Percentiles rank a stretch among this genome's conserved stretches.
Conservation (phyloP, 106 monocot genomes). For the Allium cepa region DNA sequence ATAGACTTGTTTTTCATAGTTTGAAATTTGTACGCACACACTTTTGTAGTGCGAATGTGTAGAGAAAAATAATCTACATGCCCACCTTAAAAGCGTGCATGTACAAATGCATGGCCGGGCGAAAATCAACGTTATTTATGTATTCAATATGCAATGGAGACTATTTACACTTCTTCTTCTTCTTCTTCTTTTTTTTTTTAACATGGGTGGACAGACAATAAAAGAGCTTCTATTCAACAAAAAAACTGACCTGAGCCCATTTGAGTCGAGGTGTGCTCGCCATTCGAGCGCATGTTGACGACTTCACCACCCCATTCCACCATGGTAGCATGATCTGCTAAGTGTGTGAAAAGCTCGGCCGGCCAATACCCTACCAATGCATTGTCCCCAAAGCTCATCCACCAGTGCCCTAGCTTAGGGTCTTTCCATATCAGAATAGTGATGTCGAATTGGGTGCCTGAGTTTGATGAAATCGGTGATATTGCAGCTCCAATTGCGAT, state of each 20-base stretch:
- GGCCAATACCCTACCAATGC: conserved; percentile 95
- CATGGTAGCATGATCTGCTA: conserved; percentile 83
- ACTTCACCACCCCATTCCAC: conserved; percentile 97
- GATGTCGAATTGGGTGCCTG: conserved; percentile 48
- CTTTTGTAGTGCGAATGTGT: too few relatives aligned
- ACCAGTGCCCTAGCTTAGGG: conserved; percentile 89
- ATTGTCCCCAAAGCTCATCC: conserved; percentile 84
- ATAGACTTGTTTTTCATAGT: too few relatives aligned
- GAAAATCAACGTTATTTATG: too few relatives aligned
- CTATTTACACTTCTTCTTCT: too few relatives aligned
- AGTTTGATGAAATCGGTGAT: conserved; percentile 44
- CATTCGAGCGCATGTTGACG: conserved; percentile 59
- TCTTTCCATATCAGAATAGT: conserved; percentile 85
- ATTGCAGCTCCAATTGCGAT: conserved; percentile 76
- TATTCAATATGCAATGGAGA: too few relatives aligned
- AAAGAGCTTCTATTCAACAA: too few relatives aligned
- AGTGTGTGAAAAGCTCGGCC: conserved; percentile 92
- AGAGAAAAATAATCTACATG: too few relatives aligned
- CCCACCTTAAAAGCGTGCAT: too few relatives aligned
- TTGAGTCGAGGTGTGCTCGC: conserved; percentile 74
- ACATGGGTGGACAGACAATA: too few relatives aligned
- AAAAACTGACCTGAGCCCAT: conserved; percentile 76
- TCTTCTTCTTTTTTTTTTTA: too few relatives aligned
- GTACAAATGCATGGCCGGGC: too few relatives aligned
- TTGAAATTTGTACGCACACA: too few relatives aligned